phyloP scores from a whole-genome alignment of 306 rosid genomes.

The Vigna hirtella region DNA sequence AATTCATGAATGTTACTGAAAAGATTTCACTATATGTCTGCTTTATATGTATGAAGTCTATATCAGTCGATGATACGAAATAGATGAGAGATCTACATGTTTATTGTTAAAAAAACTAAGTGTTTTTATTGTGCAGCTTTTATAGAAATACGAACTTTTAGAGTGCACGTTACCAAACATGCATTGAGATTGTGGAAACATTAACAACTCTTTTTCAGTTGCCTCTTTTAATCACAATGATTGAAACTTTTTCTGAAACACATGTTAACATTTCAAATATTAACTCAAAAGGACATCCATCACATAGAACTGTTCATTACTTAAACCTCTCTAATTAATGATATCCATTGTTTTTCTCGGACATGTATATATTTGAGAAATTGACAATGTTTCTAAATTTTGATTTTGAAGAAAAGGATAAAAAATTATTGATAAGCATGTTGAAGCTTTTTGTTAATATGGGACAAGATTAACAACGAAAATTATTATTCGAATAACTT shows the following conservation, averaged over 20 bases:
- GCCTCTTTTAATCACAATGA: neutral
- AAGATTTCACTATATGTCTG: neutral
- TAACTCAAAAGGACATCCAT: neutral
- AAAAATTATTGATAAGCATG: conserved; percentile 12
- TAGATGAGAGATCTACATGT: neutral
- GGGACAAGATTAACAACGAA: neutral
- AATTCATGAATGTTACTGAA: neutral
- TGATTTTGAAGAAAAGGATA: neutral
- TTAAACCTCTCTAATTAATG: no score
- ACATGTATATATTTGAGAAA: neutral
- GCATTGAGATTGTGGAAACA: neutral
- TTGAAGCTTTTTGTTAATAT: no score
- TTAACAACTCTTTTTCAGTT: neutral
- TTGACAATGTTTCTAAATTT: neutral
- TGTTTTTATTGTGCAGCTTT: neutral
- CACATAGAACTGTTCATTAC: neutral
- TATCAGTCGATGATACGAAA: neutral
- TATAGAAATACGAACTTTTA: neutral
- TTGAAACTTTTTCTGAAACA: neutral
- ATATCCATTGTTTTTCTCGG: no score
- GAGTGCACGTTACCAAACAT: neutral
- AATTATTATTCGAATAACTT: no score
- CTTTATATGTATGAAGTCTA: neutral
- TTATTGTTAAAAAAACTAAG: neutral
- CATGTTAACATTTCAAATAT: neutral